Conservation (phyloP, 2,329 filamentous ascomycete genomes). For the Colletotrichum scovillei region DNA sequence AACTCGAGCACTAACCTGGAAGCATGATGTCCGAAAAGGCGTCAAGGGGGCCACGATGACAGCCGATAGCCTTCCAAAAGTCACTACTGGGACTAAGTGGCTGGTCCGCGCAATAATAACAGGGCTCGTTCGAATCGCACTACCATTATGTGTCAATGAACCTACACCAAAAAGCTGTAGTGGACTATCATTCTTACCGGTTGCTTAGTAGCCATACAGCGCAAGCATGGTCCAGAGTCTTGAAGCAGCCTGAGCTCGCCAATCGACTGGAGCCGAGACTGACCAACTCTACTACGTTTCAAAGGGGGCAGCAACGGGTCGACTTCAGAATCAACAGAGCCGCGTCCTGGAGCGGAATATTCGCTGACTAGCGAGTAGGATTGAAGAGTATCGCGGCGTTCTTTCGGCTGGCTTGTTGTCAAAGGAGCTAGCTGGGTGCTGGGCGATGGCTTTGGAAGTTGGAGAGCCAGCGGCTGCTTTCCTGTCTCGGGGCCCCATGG, state of each 20-base stretch:
- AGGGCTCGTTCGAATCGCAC: slow-evolving; percentile 65
- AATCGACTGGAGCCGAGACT: slow-evolving; percentile 66
- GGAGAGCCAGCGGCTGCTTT: slow-evolving; percentile 44
- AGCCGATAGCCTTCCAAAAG: slow-evolving; percentile 62
- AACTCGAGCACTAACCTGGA: slow-evolving; percentile 53
- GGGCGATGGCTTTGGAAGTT: slow-evolving; percentile 52
- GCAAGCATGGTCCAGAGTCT: slow-evolving; percentile 61
- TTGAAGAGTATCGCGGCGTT: slow-evolving; percentile 54
- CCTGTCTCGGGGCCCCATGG: slow-evolving; percentile 46
- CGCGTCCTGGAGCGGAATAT: slow-evolving; percentile 48
- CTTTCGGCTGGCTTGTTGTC: slow-evolving; percentile 46
- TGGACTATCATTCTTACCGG: slow-evolving; percentile 51
- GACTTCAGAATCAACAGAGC: slow-evolving; percentile 58
- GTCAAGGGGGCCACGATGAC: slow-evolving; percentile 60
- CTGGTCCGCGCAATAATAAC: slow-evolving; percentile 56
- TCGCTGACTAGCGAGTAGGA: slow-evolving; percentile 55
- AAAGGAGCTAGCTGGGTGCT: slow-evolving; percentile 50
- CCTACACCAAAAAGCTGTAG: neutral
- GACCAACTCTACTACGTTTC: slow-evolving; percentile 63
- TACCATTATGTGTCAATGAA: slow-evolving; percentile 40
- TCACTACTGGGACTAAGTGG: slow-evolving; percentile 51
- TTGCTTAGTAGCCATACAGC: slow-evolving; percentile 59
- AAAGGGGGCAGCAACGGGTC: slow-evolving; percentile 66
- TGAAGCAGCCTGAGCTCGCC: slow-evolving; percentile 64
- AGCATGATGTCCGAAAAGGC: slow-evolving; percentile 61